Conservation (phyloP, 169 alveolate species). For the Eimeria brunetti region DNA sequence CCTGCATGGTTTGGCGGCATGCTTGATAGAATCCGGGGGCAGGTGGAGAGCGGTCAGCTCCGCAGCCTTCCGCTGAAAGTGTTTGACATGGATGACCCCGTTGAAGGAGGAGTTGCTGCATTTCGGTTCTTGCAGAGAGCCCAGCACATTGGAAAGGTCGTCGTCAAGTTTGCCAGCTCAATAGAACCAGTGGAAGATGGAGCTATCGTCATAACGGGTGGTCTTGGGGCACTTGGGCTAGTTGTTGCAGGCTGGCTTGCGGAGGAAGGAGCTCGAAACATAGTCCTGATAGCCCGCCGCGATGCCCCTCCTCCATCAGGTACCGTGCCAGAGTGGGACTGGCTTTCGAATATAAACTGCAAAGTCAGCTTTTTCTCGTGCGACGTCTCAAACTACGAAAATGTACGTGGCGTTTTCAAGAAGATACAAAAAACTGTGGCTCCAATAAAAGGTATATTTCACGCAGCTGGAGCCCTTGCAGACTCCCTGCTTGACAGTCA, state of each 20-base stretch:
- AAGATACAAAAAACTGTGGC: constrained; percentile 24
- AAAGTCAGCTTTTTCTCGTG: constrained; percentile 39
- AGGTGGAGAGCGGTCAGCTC: constrained; percentile 63
- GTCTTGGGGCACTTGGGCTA: constrained; percentile 82
- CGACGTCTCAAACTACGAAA: constrained; percentile 67
- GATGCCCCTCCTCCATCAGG: constrained; percentile 29
- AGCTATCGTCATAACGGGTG: constrained; percentile 77
- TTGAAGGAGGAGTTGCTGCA: constrained; percentile 82
- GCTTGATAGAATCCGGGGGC: constrained; percentile 79
- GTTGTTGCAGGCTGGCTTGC: constrained; percentile 82
- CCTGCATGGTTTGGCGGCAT: constrained; percentile 83
- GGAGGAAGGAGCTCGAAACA: constrained; percentile 84
- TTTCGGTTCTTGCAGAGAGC: constrained; percentile 83
- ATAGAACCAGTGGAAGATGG: constrained; percentile 16
- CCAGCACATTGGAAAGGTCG: constrained; percentile 83
- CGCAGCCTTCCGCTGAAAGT: constrained; percentile 78
- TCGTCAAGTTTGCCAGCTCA: constrained; percentile 46
- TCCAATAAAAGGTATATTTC: constrained; percentile 76
- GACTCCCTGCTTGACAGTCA: constrained; percentile 67
- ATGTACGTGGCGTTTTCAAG: constrained; percentile 40
- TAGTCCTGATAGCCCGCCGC: constrained; percentile 74
- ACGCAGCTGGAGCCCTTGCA: constrained; percentile 85
- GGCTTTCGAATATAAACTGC: constrained; percentile 60
- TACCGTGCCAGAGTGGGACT: constrained; percentile 58
- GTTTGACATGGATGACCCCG: constrained; percentile 77